phyloP scores from a whole-genome alignment of 257 asterid species.

The Primulina huaijiensis region DNA sequence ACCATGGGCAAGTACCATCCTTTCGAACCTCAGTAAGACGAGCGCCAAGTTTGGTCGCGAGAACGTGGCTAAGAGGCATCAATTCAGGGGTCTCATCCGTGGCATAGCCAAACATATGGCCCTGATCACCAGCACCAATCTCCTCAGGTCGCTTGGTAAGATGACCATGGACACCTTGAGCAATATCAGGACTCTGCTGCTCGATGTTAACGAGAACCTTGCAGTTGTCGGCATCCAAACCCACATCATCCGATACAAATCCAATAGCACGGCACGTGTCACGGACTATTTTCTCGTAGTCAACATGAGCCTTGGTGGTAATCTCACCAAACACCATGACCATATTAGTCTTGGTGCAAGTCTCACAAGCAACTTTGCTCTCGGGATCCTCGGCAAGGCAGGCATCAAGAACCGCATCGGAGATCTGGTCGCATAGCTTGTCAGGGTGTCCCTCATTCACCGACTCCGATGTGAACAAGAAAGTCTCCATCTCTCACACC shows the following conservation, averaged over 20 bases:
- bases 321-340: conserved; percentile 44
- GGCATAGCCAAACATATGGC: conserved; percentile 42
- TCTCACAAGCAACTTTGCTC: conserved; percentile 46
- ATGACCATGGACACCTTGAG: conserved; percentile 44
- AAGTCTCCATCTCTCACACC: conserved; percentile 34
- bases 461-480: conserved; percentile 44
- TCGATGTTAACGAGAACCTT: conserved; percentile 36
- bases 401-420: conserved; percentile 41
- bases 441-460: conserved; percentile 52
- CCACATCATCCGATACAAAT: conserved; percentile 38
- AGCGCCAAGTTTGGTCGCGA: conserved; percentile 45
- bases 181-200: conserved; percentile 38
- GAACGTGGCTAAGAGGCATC: conserved; percentile 45
- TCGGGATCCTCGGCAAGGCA: conserved; percentile 44
- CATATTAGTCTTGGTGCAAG: conserved; percentile 40
- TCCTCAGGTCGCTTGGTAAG: conserved; percentile 43
- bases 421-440: conserved; percentile 48
- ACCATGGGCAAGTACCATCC: conserved; percentile 41
- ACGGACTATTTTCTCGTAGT: conserved; percentile 43
- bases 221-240: conserved; percentile 42
- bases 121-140: conserved; percentile 41
- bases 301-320: conserved; percentile 38
- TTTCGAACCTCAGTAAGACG: conserved; percentile 46
- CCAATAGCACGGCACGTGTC: conserved; percentile 40
- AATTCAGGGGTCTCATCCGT: conserved; percentile 42